These are phyloP conservation scores for Pisolithus tinctorius DNA, from an alignment of 768 basidiomycete genomes.

Conservation along the genomic window DNA sequence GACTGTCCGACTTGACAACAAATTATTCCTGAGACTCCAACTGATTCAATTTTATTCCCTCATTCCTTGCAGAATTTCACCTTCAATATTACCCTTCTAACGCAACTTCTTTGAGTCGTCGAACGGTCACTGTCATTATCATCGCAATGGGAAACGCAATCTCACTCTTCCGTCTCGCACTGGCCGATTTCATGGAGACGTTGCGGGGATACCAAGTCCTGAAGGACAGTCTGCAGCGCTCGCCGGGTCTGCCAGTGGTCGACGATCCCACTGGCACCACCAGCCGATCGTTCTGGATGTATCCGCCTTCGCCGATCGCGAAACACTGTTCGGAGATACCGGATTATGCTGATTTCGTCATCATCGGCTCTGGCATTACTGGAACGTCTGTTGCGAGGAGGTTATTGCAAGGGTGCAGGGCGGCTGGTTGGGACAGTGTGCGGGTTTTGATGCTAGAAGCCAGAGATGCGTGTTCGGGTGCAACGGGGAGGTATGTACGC, in stretches of 20 bases:
- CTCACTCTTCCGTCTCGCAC: conserved; percentile 13
- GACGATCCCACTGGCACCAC: conserved; percentile 32
- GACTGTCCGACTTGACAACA: no score
- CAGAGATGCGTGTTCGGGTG: conserved; percentile 67
- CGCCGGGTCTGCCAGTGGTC: conserved; percentile 52
- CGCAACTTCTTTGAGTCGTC: no score
- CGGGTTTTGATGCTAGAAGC: conserved; percentile 76
- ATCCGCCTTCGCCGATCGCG: conserved; percentile 45
- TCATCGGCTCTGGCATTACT: conserved; percentile 76
- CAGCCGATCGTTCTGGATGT: conserved; percentile 55
- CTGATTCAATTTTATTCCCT: no score
- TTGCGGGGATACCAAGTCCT: conserved; percentile 20
- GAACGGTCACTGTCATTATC: neutral
- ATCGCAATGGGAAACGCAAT: conserved; percentile 22
- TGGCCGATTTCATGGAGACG: conserved; percentile 15
- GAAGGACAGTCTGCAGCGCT: conserved; percentile 26
- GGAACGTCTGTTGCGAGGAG: conserved; percentile 56
- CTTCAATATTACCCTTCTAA: no score
- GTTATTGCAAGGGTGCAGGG: conserved; percentile 34
- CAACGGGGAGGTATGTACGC: conserved; percentile 57
- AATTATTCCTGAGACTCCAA: no score
- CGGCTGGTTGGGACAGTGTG: conserved; percentile 19
- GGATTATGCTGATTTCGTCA: conserved; percentile 52
- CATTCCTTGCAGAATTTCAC: no score
- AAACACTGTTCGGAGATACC: conserved; percentile 26